Percentiles rank a stretch among this genome's conserved stretches.
Conservation (phyloP, 441 rosid species). For the Macaranga tanarius region DNA sequence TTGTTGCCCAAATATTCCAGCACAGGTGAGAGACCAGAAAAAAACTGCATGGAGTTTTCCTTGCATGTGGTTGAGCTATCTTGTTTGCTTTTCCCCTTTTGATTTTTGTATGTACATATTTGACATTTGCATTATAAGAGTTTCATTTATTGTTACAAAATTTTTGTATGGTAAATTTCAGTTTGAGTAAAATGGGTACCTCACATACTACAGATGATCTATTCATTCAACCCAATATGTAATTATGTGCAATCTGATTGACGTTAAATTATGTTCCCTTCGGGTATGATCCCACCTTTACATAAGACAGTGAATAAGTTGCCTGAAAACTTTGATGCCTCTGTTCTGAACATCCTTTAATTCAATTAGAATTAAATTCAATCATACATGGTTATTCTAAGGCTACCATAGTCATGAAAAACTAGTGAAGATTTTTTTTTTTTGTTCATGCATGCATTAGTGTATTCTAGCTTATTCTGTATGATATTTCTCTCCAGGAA, state of each 20-base stretch:
- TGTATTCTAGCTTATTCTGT: not conserved
- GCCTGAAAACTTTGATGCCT: not conserved
- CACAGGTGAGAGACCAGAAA: constrained; percentile 54
- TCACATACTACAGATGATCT: not conserved
- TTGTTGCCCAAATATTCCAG: constrained; percentile 96
- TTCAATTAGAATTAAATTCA: not conserved
- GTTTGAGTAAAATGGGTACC: not conserved
- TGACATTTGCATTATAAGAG: not conserved
- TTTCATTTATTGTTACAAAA: not conserved
- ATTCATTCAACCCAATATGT: not conserved
- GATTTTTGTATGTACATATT: not conserved
- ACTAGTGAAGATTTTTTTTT: not conserved
- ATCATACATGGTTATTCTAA: not conserved
- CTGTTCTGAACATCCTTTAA: not conserved
- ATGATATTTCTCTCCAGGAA: constrained; percentile 56
- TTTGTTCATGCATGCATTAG: not conserved
- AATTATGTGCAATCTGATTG: not conserved
- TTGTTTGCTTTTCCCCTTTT: no score
- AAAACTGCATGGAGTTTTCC: not conserved
- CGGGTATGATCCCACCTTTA: not conserved
- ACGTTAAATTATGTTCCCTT: not conserved
- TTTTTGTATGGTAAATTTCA: not conserved
- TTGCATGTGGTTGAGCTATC: not conserved
- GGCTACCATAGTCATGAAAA: not conserved
- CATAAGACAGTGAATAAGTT: not conserved